Percentiles rank a stretch among this genome's conserved stretches.
These are phyloP conservation scores for Aleurites moluccanus DNA, from an alignment of 441 rosid genomes.

Conservation along the genomic window DNA sequence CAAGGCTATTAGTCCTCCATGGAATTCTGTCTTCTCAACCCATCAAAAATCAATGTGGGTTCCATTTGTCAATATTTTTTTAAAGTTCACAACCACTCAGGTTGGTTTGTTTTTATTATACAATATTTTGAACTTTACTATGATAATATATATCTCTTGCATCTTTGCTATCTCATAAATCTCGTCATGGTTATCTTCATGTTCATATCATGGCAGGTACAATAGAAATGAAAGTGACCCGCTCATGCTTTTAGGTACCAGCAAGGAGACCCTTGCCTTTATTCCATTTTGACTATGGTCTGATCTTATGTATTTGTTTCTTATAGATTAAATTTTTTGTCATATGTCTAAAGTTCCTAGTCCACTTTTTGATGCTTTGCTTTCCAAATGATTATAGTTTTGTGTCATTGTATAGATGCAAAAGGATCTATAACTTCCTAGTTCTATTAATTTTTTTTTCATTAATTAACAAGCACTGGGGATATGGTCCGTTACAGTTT, in stretches of 20 bases:
- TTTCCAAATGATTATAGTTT: background rate
- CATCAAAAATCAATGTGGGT: background rate
- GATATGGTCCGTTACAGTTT: background rate
- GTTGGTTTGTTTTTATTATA: background rate
- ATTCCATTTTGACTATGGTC: background rate
- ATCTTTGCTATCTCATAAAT: constrained; percentile 12
- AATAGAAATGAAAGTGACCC: constrained; percentile 2
- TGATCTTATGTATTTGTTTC: background rate
- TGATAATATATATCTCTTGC: background rate
- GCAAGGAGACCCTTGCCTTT: constrained; percentile 7
- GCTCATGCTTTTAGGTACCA: constrained; percentile 18
- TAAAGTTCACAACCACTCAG: background rate
- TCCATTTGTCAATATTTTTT: background rate
- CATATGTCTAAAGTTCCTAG: background rate
- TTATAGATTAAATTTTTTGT: constrained; percentile 1
- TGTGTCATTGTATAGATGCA: background rate
- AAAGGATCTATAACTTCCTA: background rate
- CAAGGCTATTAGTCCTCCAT: background rate
- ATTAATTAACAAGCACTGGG: too few relatives aligned
- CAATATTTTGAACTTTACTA: background rate
- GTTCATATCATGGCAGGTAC: constrained; percentile 10
- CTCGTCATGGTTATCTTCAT: constrained; percentile 15
- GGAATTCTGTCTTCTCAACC: background rate
- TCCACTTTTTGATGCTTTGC: background rate
- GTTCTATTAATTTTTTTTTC: too few relatives aligned